These are phyloP conservation scores for Penicillium tannophilum DNA, from an alignment of 495 filamentous ascomycete species.

Conservation along the genomic window DNA sequence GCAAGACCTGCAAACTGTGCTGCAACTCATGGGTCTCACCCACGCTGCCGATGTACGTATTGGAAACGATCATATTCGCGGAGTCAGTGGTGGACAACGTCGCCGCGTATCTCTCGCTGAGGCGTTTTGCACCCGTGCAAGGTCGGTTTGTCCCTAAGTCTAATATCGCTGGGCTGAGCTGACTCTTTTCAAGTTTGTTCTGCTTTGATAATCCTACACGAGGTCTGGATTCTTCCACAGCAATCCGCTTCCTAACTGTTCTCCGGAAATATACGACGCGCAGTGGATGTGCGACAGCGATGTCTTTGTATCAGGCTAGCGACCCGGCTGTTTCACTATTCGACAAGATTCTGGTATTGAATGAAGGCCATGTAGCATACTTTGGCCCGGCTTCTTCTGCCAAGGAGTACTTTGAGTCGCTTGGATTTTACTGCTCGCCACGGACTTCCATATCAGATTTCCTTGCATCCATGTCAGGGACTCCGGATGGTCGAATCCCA, in stretches of 20 bases:
- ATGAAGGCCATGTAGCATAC: slow-evolving; percentile 54
- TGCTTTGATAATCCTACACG: slow-evolving; percentile 36
- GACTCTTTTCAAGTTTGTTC: neutral
- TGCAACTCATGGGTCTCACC: slow-evolving; percentile 50
- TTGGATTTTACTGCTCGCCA: slow-evolving; percentile 60
- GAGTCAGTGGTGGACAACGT: slow-evolving; percentile 47
- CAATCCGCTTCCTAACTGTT: slow-evolving; percentile 37
- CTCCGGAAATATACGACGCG: slow-evolving; percentile 28
- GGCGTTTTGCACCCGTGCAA: slow-evolving; percentile 1
- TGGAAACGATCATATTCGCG: slow-evolving; percentile 16
- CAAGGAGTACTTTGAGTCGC: slow-evolving; percentile 57
- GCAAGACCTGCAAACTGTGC: slow-evolving; percentile 54
- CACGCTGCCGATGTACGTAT: neutral
- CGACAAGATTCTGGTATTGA: slow-evolving; percentile 61
- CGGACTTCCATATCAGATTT: slow-evolving; percentile 64
- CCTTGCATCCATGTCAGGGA: slow-evolving; percentile 60
- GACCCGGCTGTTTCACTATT: slow-evolving; percentile 50
- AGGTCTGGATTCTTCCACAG: slow-evolving; percentile 53
- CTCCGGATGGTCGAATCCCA: slow-evolving; percentile 54
- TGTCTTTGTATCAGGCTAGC: slow-evolving; percentile 52
- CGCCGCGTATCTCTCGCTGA: slow-evolving; percentile 61
- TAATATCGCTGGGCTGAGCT: neutral
- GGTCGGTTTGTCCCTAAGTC: neutral
- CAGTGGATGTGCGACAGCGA: slow-evolving; percentile 25
- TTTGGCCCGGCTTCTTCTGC: slow-evolving; percentile 53